phyloP scores from a whole-genome alignment of 2,329 filamentous ascomycete species.

The Botrytis pseudocinerea region DNA sequence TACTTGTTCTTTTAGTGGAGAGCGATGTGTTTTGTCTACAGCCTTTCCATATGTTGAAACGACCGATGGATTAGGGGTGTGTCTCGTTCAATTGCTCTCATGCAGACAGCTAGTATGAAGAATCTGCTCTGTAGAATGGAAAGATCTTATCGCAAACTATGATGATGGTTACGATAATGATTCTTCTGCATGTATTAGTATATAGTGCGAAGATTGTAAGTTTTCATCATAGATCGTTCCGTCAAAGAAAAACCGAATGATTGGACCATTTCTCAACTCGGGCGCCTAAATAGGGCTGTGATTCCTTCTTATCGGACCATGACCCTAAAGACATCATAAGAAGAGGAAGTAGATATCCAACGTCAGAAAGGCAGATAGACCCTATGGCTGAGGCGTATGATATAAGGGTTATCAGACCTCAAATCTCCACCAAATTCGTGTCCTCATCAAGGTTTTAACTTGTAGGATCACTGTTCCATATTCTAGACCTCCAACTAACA shows the following conservation, averaged over 20 bases:
- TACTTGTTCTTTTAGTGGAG: too few relatives aligned
- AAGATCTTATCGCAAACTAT: background rate
- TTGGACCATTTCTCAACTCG: constrained; percentile 7
- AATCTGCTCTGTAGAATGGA: background rate
- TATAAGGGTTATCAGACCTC: constrained; percentile 9
- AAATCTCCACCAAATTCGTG: constrained; percentile 8
- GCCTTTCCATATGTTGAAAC: background rate
- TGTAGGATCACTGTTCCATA: constrained; percentile 6
- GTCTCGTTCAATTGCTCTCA: background rate
- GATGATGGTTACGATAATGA: background rate
- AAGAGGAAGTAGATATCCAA: background rate
- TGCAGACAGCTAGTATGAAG: background rate
- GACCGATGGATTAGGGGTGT: background rate
- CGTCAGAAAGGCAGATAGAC: background rate
- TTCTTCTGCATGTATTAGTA: background rate
- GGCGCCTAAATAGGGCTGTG: constrained; percentile 17
- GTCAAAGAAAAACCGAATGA: background rate
- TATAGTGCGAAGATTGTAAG: background rate
- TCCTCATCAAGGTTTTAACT: background rate
- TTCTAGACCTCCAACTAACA: constrained; percentile 17
- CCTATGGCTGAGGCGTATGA: background rate
- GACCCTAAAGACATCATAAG: background rate
- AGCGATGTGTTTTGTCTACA: too few relatives aligned
- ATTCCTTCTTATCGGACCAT: background rate
- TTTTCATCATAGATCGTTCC: background rate